These are phyloP conservation scores for Pichia thaimueangensis DNA, from an alignment of 805 yeast species.

Conservation along the genomic window DNA sequence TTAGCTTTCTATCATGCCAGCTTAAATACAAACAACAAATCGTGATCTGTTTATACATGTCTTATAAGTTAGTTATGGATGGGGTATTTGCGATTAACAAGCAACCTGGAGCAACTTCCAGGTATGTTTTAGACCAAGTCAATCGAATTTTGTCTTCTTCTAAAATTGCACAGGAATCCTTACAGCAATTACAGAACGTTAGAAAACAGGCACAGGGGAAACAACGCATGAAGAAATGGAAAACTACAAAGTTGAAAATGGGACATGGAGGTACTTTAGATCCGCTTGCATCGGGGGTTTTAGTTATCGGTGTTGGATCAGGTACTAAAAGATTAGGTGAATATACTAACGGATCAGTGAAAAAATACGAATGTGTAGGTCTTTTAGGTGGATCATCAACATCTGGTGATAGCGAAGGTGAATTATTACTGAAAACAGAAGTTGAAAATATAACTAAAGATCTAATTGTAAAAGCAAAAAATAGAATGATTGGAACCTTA, in stretches of 20 bases:
- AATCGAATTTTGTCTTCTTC: constrained; percentile 60
- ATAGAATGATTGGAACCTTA: constrained; percentile 71
- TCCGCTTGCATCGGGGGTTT: constrained; percentile 91
- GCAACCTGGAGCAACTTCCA: constrained; percentile 80
- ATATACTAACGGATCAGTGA: constrained; percentile 67
- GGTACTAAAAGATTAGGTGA: constrained; percentile 81
- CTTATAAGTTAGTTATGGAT: constrained; percentile 49
- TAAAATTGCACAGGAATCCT: constrained; percentile 46
- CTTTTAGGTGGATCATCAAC: constrained; percentile 86
- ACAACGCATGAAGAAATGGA: constrained; percentile 50
- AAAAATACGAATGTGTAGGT: constrained; percentile 79
- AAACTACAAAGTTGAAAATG: constrained; percentile 43
- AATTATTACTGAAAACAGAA: constrained; percentile 53
- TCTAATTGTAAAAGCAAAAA: constrained; percentile 41
- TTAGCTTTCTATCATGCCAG: too few relatives aligned
- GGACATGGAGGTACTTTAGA: constrained; percentile 99
- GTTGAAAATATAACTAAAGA: constrained; percentile 52
- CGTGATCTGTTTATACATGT: too few relatives aligned
- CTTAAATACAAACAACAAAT: too few relatives aligned
- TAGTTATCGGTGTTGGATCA: constrained; percentile 83
- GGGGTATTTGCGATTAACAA: constrained; percentile 91
- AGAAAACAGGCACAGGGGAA: constrained; percentile 39
- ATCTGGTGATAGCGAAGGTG: constrained; percentile 91
- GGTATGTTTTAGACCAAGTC: constrained; percentile 60
- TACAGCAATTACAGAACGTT: constrained; percentile 43